Percentiles rank a stretch among this genome's conserved stretches.
These are phyloP conservation scores for Flaveria floridana DNA, from an alignment of 140 eudicot genomes.

Conservation along the genomic window DNA sequence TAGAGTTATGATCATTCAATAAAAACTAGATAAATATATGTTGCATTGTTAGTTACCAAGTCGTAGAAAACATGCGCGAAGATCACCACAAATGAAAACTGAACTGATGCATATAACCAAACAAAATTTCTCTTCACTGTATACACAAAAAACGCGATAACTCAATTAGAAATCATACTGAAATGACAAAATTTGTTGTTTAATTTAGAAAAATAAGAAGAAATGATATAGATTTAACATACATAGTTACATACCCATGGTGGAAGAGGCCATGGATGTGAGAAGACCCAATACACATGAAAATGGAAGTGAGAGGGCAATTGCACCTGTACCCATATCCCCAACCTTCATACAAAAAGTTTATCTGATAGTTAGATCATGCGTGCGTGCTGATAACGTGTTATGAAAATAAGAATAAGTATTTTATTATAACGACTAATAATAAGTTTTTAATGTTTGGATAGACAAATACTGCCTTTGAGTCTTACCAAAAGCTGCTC, in stretches of 20 bases:
- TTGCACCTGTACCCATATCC: slow-evolving; percentile 70
- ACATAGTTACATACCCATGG: slow-evolving; percentile 61
- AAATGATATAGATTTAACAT: background rate
- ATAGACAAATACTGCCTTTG: background rate
- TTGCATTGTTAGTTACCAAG: slow-evolving; percentile 53
- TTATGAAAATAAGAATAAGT: background rate
- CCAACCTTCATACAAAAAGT: slow-evolving; percentile 48
- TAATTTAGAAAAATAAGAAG: background rate
- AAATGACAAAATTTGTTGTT: background rate
- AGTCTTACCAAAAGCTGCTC: slow-evolving; percentile 85
- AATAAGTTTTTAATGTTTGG: background rate
- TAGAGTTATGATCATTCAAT: background rate
- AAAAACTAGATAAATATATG: background rate
- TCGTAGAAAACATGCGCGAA: slow-evolving; percentile 79
- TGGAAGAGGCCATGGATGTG: slow-evolving; percentile 81
- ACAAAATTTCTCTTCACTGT: slow-evolving; percentile 66
- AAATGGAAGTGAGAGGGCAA: slow-evolving; percentile 86
- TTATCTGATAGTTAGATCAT: background rate
- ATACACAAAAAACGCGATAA: slow-evolving; percentile 15
- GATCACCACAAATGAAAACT: slow-evolving; percentile 68
- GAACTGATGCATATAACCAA: slow-evolving; percentile 81
- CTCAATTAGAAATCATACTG: slow-evolving; percentile 19
- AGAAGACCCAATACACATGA: slow-evolving; percentile 87
- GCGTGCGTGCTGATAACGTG: background rate
- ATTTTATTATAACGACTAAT: no score